These are phyloP conservation scores for Fusarium sp. DNA, from an alignment of 2,329 filamentous ascomycete species.

Conservation along the genomic window DNA sequence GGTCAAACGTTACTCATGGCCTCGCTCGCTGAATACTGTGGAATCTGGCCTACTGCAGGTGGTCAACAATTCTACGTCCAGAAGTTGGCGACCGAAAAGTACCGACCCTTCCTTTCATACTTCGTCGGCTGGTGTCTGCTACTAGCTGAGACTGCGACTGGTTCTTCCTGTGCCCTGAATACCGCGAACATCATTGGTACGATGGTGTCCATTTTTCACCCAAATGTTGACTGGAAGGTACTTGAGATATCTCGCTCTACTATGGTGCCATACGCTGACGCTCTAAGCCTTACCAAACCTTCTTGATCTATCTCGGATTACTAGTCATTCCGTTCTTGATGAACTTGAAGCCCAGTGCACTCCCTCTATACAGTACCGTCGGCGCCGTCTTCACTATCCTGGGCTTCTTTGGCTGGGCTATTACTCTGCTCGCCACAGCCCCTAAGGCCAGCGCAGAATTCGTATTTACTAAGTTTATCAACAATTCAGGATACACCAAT, in stretches of 20 bases:
- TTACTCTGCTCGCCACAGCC: not conserved
- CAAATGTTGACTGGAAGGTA: slow-evolving; percentile 18
- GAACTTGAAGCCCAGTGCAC: slow-evolving; percentile 13
- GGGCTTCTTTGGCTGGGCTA: slow-evolving; percentile 20
- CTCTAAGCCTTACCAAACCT: slow-evolving; percentile 10
- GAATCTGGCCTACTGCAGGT: slow-evolving; percentile 9
- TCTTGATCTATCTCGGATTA: slow-evolving; percentile 3
- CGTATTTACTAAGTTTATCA: slow-evolving; percentile 13
- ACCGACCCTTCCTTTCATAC: slow-evolving; percentile 1
- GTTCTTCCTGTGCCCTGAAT: slow-evolving; percentile 7
- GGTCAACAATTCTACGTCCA: slow-evolving; percentile 16
- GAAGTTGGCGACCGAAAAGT: not conserved
- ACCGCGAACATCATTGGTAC: slow-evolving; percentile 13
- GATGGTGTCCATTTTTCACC: slow-evolving; percentile 6
- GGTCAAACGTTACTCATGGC: slow-evolving; percentile 15
- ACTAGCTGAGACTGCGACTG: slow-evolving; percentile 5
- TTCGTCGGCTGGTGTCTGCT: slow-evolving; percentile 16
- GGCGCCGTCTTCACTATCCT: slow-evolving; percentile 15
- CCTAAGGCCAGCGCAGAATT: slow-evolving; percentile 4
- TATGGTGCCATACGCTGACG: not conserved
- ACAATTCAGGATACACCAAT: slow-evolving; percentile 13
- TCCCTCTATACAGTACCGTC: slow-evolving; percentile 13
- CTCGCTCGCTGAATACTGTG: slow-evolving; percentile 20
- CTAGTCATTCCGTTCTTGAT: not conserved
- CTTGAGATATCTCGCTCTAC: no score